phyloP scores from a whole-genome alignment of 2,329 filamentous ascomycete species.

The Pestalotiopsis sp. region DNA sequence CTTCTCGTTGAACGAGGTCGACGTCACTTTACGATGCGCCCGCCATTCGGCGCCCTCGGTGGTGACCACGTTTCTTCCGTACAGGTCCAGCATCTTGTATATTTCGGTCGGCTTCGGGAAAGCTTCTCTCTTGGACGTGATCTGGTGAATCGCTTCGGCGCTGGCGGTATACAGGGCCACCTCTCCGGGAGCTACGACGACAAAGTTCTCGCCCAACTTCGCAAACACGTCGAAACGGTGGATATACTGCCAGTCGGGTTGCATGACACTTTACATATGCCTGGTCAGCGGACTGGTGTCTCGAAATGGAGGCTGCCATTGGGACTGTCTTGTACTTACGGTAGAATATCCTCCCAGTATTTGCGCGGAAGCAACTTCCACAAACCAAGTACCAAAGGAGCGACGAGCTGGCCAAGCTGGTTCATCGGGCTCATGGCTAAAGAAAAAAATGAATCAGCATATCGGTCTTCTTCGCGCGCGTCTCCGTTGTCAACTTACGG shows the following conservation, averaged over 20 bases:
- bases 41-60: constrained; percentile 71
- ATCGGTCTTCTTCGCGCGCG: background rate
- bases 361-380: constrained; percentile 54
- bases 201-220: constrained; percentile 61
- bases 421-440: constrained; percentile 51
- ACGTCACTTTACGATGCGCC: constrained; percentile 70
- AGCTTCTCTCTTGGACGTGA: constrained; percentile 65
- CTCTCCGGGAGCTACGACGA: constrained; percentile 59
- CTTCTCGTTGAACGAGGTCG: constrained; percentile 73
- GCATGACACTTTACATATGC: constrained; percentile 42
- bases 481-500: constrained; percentile 43
- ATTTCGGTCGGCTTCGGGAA: constrained; percentile 68
- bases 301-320: background rate
- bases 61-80: constrained; percentile 70
- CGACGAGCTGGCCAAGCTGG: constrained; percentile 55
- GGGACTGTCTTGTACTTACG: constrained; percentile 44
- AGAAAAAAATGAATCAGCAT: background rate
- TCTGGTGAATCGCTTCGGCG: constrained; percentile 64
- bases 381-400: constrained; percentile 54
- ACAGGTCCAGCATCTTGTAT: constrained; percentile 62
- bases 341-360: constrained; percentile 58
- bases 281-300: background rate
- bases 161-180: constrained; percentile 59
- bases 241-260: constrained; percentile 62
- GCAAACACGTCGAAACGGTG: constrained; percentile 58